A percentile compares a stretch with the other conserved stretches of the same genome.
Evolutionary conservation across 768 basidiomycete species (phyloP).

Genomic region (Hebeloma cylindrosporum): DNA sequence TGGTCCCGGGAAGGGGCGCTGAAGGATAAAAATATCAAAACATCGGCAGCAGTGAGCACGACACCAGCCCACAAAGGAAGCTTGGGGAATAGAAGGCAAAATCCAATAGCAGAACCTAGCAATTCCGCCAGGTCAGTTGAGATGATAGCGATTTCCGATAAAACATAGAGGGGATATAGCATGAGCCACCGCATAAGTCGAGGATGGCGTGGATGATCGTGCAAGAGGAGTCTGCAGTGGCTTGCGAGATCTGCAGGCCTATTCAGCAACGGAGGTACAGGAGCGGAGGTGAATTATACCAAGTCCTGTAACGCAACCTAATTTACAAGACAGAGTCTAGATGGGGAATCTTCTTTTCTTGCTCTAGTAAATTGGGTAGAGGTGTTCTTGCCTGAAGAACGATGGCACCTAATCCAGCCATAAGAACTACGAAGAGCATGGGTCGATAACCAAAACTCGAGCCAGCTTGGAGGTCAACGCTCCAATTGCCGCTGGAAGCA

Average conservation of each 20-base stretch:
- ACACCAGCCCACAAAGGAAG: slow-evolving; percentile 60
- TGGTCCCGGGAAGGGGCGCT: slow-evolving; percentile 56
- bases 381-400: slow-evolving; percentile 62
- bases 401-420: slow-evolving; percentile 79
- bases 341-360: slow-evolving; percentile 8
- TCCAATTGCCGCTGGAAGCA: slow-evolving; percentile 65
- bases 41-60: slow-evolving; percentile 56
- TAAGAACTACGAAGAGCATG: slow-evolving; percentile 79
- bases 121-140: slow-evolving; percentile 73
- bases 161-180: slow-evolving; percentile 55
- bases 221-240: slow-evolving; percentile 55
- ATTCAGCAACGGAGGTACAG: neutral
- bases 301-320: slow-evolving; percentile 69
- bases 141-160: slow-evolving; percentile 61
- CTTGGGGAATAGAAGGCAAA: slow-evolving; percentile 59
- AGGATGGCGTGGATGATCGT: slow-evolving; percentile 51
- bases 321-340: slow-evolving; percentile 62
- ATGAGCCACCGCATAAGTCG: slow-evolving; percentile 45
- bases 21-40: slow-evolving; percentile 58
- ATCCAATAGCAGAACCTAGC: slow-evolving; percentile 67
- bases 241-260: slow-evolving; percentile 50
- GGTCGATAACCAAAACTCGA: slow-evolving; percentile 78
- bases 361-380: slow-evolving; percentile 13
- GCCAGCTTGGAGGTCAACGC: slow-evolving; percentile 77
- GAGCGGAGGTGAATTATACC: slow-evolving; percentile 34